phyloP scores from a whole-genome alignment of 805 yeast species.

The Hanseniaspora clermontiae region DNA sequence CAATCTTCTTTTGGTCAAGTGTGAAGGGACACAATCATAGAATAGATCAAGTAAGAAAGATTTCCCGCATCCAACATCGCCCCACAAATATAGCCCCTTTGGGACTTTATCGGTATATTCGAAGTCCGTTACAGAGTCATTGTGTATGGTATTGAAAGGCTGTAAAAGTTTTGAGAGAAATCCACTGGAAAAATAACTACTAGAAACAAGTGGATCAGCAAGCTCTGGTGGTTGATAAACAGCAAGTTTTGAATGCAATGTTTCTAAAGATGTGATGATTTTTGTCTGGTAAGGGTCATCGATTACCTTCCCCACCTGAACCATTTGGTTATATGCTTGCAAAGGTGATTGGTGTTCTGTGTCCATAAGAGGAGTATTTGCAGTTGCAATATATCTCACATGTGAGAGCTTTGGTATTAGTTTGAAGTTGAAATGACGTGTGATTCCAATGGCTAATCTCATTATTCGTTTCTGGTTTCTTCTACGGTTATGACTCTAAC shows the following conservation, averaged over 20 bases:
- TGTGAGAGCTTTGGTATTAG: background rate
- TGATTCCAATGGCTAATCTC: background rate
- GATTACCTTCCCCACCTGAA: slow-evolving; percentile 38
- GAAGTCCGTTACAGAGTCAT: slow-evolving; percentile 12
- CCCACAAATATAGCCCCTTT: slow-evolving; percentile 79
- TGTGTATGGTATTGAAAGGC: slow-evolving; percentile 15
- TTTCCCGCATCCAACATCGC: slow-evolving; percentile 97
- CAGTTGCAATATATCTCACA: background rate
- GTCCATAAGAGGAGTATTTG: background rate
- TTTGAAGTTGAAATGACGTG: background rate
- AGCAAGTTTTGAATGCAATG: slow-evolving; percentile 42
- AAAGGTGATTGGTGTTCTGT: slow-evolving; percentile 32
- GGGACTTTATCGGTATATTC: slow-evolving; percentile 38
- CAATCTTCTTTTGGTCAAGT: slow-evolving; percentile 63
- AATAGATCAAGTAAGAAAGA: slow-evolving; percentile 97
- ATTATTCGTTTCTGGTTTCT: background rate
- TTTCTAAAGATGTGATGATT: slow-evolving; percentile 49
- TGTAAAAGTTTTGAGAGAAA: slow-evolving; percentile 10
- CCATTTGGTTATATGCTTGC: slow-evolving; percentile 38
- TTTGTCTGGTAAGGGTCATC: slow-evolving; percentile 75
- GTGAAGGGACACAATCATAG: slow-evolving; percentile 67
- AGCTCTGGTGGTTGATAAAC: slow-evolving; percentile 53
- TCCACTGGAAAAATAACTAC: background rate
- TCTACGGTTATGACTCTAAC: too few species aligned
- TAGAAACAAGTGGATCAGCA: slow-evolving; percentile 21